phyloP scores from a whole-genome alignment of 352 stramenopile species.

The Phytophthora colocasiae region DNA sequence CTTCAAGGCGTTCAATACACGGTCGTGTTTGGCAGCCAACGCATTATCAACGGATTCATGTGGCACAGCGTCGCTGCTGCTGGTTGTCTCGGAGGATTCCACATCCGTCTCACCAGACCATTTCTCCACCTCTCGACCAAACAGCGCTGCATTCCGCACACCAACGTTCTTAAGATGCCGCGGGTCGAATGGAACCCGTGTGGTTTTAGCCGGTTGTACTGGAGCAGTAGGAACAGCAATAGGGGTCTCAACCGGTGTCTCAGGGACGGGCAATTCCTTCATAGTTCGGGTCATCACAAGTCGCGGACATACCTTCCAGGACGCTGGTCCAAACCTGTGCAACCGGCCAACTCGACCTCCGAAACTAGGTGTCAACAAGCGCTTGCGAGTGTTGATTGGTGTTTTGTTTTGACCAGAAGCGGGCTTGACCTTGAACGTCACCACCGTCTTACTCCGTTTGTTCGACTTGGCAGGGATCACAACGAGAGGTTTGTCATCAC shows the following conservation, averaged over 20 bases:
- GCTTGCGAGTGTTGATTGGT: slow-evolving; percentile 19
- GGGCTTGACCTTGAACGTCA: slow-evolving; percentile 46
- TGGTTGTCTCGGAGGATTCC: slow-evolving; percentile 52
- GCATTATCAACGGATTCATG: slow-evolving; percentile 39
- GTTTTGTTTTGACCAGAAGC: slow-evolving; percentile 4
- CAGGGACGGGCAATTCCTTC: slow-evolving; percentile 20
- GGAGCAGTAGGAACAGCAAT: slow-evolving; percentile 1
- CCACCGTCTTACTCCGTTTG: slow-evolving; percentile 38
- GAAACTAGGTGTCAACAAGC: slow-evolving; percentile 40
- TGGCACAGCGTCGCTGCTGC: slow-evolving; percentile 33
- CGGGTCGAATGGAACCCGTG: slow-evolving; percentile 59
- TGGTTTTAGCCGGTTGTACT: slow-evolving; percentile 7
- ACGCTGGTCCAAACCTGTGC: slow-evolving; percentile 31
- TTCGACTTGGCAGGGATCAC: slow-evolving; percentile 17
- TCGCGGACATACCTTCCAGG: slow-evolving; percentile 30
- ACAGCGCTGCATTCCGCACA: slow-evolving; percentile 68
- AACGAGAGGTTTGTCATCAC: slow-evolving; percentile 21
- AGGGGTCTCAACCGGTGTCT: not conserved
- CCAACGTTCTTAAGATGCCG: slow-evolving; percentile 64
- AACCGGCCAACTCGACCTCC: slow-evolving; percentile 47
- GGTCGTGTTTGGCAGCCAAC: slow-evolving; percentile 68
- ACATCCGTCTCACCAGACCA: slow-evolving; percentile 64
- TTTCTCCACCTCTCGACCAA: slow-evolving; percentile 71
- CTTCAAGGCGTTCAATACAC: slow-evolving; percentile 75
- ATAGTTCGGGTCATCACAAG: slow-evolving; percentile 43